Conservation (phyloP, 2,329 filamentous ascomycete genomes). For the Diaporthe sp. region DNA sequence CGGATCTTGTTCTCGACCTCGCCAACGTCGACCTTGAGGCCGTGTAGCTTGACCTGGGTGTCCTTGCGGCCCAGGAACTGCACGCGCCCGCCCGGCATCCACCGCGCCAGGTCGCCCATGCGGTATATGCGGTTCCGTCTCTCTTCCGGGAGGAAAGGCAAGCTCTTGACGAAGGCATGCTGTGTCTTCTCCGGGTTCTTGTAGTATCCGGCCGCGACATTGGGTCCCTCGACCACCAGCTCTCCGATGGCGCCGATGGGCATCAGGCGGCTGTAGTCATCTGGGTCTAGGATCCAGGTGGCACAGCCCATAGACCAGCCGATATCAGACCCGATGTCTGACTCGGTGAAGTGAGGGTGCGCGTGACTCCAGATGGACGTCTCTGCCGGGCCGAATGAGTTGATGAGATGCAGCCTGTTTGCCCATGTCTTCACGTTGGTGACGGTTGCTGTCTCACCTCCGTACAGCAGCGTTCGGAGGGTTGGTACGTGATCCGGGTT, state of each 20-base stretch:
- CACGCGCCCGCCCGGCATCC: constrained; percentile 65
- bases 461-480: constrained; percentile 41
- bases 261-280: constrained; percentile 59
- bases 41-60: constrained; percentile 77
- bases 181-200: constrained; percentile 69
- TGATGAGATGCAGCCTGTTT: constrained; percentile 58
- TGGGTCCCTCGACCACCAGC: constrained; percentile 67
- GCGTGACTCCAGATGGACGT: constrained; percentile 37
- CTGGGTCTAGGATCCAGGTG: constrained; percentile 63
- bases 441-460: constrained; percentile 65
- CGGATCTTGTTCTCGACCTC: constrained; percentile 65
- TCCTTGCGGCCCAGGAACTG: constrained; percentile 71
- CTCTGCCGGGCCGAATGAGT: constrained; percentile 65
- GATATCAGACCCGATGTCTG: background rate
- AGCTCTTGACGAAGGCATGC: constrained; percentile 64
- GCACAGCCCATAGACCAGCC: background rate
- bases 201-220: constrained; percentile 72
- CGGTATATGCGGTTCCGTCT: constrained; percentile 55
- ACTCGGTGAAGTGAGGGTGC: background rate
- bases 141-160: constrained; percentile 27
- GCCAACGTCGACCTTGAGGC: constrained; percentile 73
- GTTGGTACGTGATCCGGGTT: constrained; percentile 33
- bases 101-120: constrained; percentile 70
- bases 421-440: constrained; percentile 63
- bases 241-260: constrained; percentile 65